Percentiles rank a stretch among this genome's conserved stretches.
Evolutionary conservation across 2,329 filamentous ascomycete genomes (phyloP).

Genomic region (Phoma sp.): DNA sequence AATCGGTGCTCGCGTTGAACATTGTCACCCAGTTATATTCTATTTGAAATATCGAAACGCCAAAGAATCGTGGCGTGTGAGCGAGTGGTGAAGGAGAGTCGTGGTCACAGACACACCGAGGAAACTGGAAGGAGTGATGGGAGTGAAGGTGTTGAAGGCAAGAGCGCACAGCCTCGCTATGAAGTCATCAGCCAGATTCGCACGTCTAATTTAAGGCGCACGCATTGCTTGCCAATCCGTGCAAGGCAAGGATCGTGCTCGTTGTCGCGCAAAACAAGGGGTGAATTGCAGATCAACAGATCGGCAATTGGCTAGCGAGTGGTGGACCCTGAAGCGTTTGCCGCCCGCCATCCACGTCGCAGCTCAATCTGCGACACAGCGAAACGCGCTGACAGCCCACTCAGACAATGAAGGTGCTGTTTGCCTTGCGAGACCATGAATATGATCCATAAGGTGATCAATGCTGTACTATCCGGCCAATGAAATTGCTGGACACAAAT

Average conservation of each 20-base stretch:
- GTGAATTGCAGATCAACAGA: constrained; percentile 18
- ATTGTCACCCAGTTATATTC: neutral
- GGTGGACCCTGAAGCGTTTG: constrained; percentile 19
- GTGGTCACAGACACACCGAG: constrained; percentile 1
- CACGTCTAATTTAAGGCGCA: constrained; percentile 29
- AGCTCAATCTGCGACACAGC: constrained; percentile 40
- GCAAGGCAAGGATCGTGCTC: constrained; percentile 18
- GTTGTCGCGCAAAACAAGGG: constrained; percentile 20
- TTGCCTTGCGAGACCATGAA: neutral
- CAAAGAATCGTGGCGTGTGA: neutral
- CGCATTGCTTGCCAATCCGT: constrained; percentile 21
- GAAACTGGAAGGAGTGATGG: neutral
- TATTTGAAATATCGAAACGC: neutral
- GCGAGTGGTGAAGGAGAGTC: constrained; percentile 2
- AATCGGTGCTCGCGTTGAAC: constrained; percentile 39
- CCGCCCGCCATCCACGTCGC: constrained; percentile 33
- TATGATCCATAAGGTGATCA: no score
- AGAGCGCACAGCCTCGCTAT: constrained; percentile 32
- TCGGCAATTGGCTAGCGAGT: constrained; percentile 25
- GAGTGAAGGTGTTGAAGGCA: constrained; percentile 14
- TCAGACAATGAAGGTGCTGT: constrained; percentile 11
- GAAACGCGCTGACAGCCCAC: constrained; percentile 30
- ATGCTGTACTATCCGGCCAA: no score
- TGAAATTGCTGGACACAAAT: no score
- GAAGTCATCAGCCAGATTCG: constrained; percentile 26